These are phyloP conservation scores for Scedosporium dehoogii DNA, from an alignment of 2,329 filamentous ascomycete genomes.

Conservation along the genomic window DNA sequence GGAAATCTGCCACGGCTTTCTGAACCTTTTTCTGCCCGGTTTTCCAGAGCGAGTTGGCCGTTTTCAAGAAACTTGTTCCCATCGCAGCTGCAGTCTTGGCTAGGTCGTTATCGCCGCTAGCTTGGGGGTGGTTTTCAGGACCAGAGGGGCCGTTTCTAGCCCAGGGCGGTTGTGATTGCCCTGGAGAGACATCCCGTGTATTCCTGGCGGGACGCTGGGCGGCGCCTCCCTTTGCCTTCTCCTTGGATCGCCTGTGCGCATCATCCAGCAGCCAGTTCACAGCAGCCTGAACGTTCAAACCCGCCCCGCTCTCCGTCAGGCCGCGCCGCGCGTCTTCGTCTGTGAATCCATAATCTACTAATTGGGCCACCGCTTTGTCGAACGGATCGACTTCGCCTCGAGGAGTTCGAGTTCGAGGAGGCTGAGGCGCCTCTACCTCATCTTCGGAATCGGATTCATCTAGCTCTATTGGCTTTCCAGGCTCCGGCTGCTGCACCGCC, in stretches of 20 bases:
- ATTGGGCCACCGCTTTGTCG: constrained; percentile 73
- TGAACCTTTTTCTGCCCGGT: constrained; percentile 86
- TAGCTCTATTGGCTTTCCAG: constrained; percentile 46
- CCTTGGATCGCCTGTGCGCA: constrained; percentile 74
- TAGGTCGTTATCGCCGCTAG: constrained; percentile 44
- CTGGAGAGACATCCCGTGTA: not conserved
- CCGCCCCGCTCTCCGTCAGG: constrained; percentile 68
- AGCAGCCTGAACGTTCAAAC: constrained; percentile 73
- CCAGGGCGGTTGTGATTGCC: not conserved
- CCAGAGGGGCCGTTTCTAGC: constrained; percentile 12
- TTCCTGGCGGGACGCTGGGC: not conserved
- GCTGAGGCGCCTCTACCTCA: constrained; percentile 19
- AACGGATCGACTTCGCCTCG: constrained; percentile 31
- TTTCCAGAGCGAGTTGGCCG: constrained; percentile 92
- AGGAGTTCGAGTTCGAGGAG: not conserved
- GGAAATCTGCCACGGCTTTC: constrained; percentile 82
- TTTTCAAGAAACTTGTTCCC: constrained; percentile 79
- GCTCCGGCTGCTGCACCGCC: constrained; percentile 30
- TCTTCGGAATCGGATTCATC: constrained; percentile 36
- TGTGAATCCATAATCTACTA: constrained; percentile 92
- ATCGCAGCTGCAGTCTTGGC: constrained; percentile 73
- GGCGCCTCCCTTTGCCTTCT: constrained; percentile 44
- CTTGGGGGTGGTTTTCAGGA: constrained; percentile 42
- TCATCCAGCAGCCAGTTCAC: constrained; percentile 86
- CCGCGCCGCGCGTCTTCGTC: constrained; percentile 74